phyloP scores from a whole-genome alignment of 1,284 basidiomycete genomes.

The Boletellus deceptivus region DNA sequence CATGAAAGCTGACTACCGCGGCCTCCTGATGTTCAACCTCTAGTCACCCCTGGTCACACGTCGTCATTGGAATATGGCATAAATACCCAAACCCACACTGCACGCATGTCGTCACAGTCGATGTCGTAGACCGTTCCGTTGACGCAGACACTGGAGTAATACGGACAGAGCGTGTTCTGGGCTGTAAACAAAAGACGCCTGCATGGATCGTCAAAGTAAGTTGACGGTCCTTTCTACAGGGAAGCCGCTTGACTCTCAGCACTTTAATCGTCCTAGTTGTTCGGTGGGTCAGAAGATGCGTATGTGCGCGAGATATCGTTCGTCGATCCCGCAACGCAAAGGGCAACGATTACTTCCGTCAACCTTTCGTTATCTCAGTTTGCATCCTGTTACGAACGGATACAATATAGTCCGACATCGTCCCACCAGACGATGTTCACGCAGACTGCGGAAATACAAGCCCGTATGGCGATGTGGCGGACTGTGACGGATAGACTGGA shows the following conservation, averaged over 20 bases:
- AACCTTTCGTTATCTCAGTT: conserved; percentile 91
- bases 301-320: conserved; percentile 94
- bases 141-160: conserved; percentile 84
- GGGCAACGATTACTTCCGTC: conserved; percentile 81
- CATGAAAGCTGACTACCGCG: conserved; percentile 1
- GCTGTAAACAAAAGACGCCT: conserved; percentile 84
- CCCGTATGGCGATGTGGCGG: conserved; percentile 74
- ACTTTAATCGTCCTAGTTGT: conserved; percentile 50
- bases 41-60: conserved; percentile 85
- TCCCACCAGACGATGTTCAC: conserved; percentile 61
- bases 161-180: conserved; percentile 82
- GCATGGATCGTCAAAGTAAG: conserved; percentile 81
- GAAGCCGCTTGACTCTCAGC: conserved; percentile 5
- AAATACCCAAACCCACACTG: conserved; percentile 96
- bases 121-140: conserved; percentile 82
- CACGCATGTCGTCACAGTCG: conserved; percentile 88
- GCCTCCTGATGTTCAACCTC: conserved; percentile 26
- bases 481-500: conserved; percentile 79
- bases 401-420: conserved; percentile 78
- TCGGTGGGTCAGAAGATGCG: conserved; percentile 89
- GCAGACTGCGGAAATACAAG: conserved; percentile 84
- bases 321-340: conserved; percentile 77
- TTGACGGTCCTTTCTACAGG: conserved; percentile 7
- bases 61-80: conserved; percentile 87
- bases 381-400: conserved; percentile 85